A percentile compares a stretch with the other conserved stretches of the same genome.
phyloP scores from a whole-genome alignment of 768 basidiomycete genomes.

The Xerocomellus dryophilus region DNA sequence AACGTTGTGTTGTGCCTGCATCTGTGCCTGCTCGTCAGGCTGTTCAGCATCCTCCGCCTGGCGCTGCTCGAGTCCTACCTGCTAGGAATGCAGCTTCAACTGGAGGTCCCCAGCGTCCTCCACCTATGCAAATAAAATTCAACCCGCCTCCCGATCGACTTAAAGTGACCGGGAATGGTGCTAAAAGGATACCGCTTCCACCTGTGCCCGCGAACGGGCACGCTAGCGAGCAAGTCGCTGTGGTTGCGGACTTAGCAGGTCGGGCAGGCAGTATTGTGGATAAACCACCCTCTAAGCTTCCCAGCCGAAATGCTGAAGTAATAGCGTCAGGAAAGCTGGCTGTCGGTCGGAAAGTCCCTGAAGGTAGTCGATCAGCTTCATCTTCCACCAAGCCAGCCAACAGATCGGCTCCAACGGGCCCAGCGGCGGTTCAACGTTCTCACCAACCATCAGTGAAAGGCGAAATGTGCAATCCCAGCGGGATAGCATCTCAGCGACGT shows the following conservation, averaged over 20 bases:
- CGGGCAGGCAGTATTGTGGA: neutral
- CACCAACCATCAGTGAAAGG: conserved; percentile 11
- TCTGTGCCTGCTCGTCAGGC: conserved; percentile 10
- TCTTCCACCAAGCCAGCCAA: conserved; percentile 10
- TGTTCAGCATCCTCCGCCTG: conserved; percentile 5
- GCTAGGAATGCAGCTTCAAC: conserved; percentile 1
- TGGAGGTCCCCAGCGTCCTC: conserved; percentile 27
- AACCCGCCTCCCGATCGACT: conserved; percentile 21
- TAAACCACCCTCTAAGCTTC: conserved; percentile 11
- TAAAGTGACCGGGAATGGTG: conserved; percentile 30
- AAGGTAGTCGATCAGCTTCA: conserved; percentile 2
- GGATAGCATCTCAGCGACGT: conserved; percentile 8
- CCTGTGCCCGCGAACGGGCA: conserved; percentile 3
- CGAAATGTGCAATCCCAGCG: conserved; percentile 3
- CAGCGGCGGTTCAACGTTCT: conserved; percentile 3
- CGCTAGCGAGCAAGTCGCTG: neutral
- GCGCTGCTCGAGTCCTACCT: conserved; percentile 3
- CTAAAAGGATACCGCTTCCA: conserved; percentile 33
- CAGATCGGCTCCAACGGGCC: neutral
- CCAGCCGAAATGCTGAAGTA: conserved; percentile 4
- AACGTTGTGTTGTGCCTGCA: conserved; percentile 15
- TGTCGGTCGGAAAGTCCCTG: conserved; percentile 9
- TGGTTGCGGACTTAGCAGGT: neutral
- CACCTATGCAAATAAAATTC: conserved; percentile 22
- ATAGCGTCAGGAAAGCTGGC: neutral